phyloP scores from a whole-genome alignment of 306 rosid genomes.

The Cyamopsis tetragonoloba region DNA sequence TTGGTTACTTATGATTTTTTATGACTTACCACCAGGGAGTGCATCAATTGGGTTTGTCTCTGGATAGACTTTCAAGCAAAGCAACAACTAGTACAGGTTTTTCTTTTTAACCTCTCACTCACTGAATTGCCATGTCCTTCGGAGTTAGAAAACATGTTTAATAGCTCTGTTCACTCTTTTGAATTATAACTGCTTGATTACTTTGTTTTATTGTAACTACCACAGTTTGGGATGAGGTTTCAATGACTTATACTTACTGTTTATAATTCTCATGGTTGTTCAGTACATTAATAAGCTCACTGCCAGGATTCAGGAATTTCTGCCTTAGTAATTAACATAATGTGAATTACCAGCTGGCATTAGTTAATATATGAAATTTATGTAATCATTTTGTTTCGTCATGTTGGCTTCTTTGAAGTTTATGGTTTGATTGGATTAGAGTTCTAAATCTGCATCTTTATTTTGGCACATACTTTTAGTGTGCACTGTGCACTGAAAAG shows the following conservation, averaged over 20 bases:
- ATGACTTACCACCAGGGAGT: slow-evolving; percentile 22
- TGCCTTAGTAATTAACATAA: neutral
- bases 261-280: neutral
- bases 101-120: slow-evolving; percentile 11
- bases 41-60: slow-evolving; percentile 7
- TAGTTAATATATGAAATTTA: slow-evolving; percentile 6
- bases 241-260: neutral
- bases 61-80: slow-evolving; percentile 30
- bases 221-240: neutral
- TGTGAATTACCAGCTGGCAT: neutral
- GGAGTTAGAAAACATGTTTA: neutral
- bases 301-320: neutral
- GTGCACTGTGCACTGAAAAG: neutral
- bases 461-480: neutral
- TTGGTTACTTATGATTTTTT: slow-evolving; percentile 1
- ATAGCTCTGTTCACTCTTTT: neutral
- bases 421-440: neutral
- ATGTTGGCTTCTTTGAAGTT: slow-evolving; percentile 3
- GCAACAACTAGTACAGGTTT: slow-evolving; percentile 45
- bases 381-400: neutral
- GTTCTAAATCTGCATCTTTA: neutral
- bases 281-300: neutral
- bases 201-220: neutral
- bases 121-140: neutral
- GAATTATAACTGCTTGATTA: neutral